A percentile compares a stretch with the other conserved stretches of the same genome.
Evolutionary conservation across 1,284 basidiomycete species (phyloP).

Genomic region (Amylostereum chailletii): DNA sequence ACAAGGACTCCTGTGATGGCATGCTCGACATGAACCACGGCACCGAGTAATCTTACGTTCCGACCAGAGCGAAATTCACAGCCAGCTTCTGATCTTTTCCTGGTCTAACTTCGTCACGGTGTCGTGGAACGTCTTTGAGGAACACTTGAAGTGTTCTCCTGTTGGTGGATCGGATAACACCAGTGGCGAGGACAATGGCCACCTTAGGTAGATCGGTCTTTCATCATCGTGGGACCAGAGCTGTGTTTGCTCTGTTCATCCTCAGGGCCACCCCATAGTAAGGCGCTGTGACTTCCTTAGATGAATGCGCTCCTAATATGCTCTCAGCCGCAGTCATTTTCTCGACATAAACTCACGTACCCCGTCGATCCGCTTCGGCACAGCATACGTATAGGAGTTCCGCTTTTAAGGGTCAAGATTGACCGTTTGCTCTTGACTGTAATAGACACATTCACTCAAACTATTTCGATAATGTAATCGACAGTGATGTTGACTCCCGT

Average conservation of each 20-base stretch:
- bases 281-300: no score
- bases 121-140: constrained; percentile 18
- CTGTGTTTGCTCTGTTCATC: no score
- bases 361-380: constrained; percentile 21
- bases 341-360: constrained; percentile 18
- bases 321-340: no score
- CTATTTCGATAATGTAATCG: constrained; percentile 15
- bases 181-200: constrained; percentile 15
- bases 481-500: constrained; percentile 16
- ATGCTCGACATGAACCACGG: constrained; percentile 16
- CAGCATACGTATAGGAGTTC: constrained; percentile 6
- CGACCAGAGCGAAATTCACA: not conserved
- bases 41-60: constrained; percentile 11
- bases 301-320: no score
- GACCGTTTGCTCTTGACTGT: not conserved
- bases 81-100: not conserved
- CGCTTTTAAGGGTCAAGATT: not conserved
- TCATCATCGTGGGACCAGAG: not conserved
- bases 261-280: no score
- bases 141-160: constrained; percentile 17
- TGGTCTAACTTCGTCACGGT: constrained; percentile 15
- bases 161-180: constrained; percentile 17
- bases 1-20: constrained; percentile 19
- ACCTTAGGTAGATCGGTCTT: constrained; percentile 7
- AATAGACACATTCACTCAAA: constrained; percentile 18